A percentile compares a stretch with the other conserved stretches of the same genome.
Conservation (phyloP, 106 monocot genomes). For the Apostasia ramifera region DNA sequence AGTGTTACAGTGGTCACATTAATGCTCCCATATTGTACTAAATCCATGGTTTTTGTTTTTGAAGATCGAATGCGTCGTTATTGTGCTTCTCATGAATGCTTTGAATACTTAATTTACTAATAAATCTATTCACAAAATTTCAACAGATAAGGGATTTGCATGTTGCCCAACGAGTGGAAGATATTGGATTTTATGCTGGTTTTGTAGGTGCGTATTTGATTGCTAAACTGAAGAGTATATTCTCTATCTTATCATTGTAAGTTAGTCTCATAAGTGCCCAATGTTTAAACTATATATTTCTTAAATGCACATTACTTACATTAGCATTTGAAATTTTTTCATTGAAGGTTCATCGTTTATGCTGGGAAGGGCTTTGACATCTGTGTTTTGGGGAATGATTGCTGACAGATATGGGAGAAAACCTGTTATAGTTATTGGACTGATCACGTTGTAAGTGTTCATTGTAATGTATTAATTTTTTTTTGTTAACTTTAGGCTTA, state of each 20-base stretch:
- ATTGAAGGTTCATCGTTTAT: slow-evolving; percentile 78
- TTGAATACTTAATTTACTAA: not conserved
- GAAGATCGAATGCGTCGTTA: too few relatives aligned
- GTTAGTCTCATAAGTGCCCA: not conserved
- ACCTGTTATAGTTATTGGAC: slow-evolving; percentile 62
- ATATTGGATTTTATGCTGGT: slow-evolving; percentile 74
- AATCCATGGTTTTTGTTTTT: not conserved
- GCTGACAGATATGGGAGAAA: slow-evolving; percentile 85
- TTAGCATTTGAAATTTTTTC: not conserved
- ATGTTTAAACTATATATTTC: too few relatives aligned
- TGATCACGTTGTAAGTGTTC: slow-evolving; percentile 57
- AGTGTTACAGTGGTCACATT: not conserved
- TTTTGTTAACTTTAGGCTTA: not conserved
- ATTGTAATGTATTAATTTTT: not conserved
- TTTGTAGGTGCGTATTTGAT: slow-evolving; percentile 49
- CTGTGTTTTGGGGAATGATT: slow-evolving; percentile 65
- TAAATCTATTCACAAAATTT: not conserved
- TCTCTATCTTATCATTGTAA: not conserved
- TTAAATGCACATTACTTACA: not conserved
- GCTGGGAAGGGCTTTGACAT: slow-evolving; percentile 81
- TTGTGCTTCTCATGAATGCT: not conserved
- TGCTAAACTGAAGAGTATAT: not conserved
- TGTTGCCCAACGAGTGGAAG: slow-evolving; percentile 57
- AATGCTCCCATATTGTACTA: not conserved
- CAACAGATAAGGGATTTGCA: slow-evolving; percentile 62